phyloP scores from a whole-genome alignment of 345 rosid species.

The Erucastrum elatum region DNA sequence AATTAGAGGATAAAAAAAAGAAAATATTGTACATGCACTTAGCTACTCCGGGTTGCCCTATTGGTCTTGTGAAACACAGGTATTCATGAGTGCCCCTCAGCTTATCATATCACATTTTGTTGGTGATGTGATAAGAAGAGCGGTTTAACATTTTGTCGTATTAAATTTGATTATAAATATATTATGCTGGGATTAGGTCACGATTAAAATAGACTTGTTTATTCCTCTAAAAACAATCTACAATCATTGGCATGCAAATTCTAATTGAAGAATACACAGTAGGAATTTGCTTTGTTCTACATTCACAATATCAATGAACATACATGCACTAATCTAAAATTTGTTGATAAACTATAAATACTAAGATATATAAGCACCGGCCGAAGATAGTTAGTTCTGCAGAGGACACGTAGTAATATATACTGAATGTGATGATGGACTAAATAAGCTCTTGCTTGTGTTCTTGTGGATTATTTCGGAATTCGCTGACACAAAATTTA shows the following conservation, averaged over 20 bases:
- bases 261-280: neutral
- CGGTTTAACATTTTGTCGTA: constrained; percentile 27
- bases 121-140: constrained; percentile 38
- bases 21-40: neutral
- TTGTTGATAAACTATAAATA: neutral
- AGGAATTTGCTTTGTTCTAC: neutral
- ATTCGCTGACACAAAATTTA: neutral
- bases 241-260: neutral
- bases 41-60: neutral
- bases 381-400: neutral
- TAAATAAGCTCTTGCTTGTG: neutral
- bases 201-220: constrained; percentile 19
- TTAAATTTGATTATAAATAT: constrained; percentile 21
- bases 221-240: neutral
- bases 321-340: neutral
- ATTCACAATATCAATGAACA: neutral
- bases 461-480: constrained; percentile 12
- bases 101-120: constrained; percentile 41
- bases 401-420: neutral
- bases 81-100: constrained; percentile 28
- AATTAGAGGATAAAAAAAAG: neutral
- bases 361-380: neutral
- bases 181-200: constrained; percentile 37
- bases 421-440: neutral
- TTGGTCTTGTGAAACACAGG: neutral